phyloP scores from a whole-genome alignment of 2,329 filamentous ascomycete species.

The Fusarium subglutinans region DNA sequence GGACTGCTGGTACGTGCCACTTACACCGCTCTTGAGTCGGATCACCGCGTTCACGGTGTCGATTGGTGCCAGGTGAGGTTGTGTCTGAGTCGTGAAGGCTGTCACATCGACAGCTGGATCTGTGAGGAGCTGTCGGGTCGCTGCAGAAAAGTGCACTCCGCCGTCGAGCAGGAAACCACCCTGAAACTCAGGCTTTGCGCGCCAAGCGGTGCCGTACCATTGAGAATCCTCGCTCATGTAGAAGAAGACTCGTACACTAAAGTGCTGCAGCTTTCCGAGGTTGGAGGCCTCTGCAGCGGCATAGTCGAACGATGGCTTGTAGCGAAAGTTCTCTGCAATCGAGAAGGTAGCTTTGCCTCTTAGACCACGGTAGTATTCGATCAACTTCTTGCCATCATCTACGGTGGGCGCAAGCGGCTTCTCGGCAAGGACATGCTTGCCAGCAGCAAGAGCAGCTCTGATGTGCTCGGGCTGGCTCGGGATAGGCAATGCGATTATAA shows the following conservation, averaged over 20 bases:
- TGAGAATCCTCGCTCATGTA: constrained; percentile 52
- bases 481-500: constrained; percentile 72
- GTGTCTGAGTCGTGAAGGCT: constrained; percentile 64
- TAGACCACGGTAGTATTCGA: constrained; percentile 47
- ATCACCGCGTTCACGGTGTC: constrained; percentile 72
- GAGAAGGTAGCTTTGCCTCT: constrained; percentile 56
- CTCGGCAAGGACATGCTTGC: constrained; percentile 76
- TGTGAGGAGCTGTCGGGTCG: constrained; percentile 65
- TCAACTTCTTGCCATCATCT: constrained; percentile 52
- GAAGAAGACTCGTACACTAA: constrained; percentile 53
- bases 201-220: constrained; percentile 67
- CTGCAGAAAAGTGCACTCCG: constrained; percentile 77
- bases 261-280: constrained; percentile 54
- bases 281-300: constrained; percentile 59
- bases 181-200: constrained; percentile 74
- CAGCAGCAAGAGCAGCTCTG: constrained; percentile 66
- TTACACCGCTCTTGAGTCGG: constrained; percentile 61
- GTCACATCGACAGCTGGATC: constrained; percentile 57
- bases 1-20: constrained; percentile 66
- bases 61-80: constrained; percentile 68
- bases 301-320: constrained; percentile 63
- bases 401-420: constrained; percentile 74
- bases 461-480: constrained; percentile 66
- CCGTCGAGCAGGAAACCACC: constrained; percentile 81
- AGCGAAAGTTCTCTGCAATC: constrained; percentile 80